A percentile compares a stretch with the other conserved stretches of the same genome.
These are phyloP conservation scores for Penicillium sp. DNA, from an alignment of 2,329 filamentous ascomycete species.

Conservation along the genomic window DNA sequence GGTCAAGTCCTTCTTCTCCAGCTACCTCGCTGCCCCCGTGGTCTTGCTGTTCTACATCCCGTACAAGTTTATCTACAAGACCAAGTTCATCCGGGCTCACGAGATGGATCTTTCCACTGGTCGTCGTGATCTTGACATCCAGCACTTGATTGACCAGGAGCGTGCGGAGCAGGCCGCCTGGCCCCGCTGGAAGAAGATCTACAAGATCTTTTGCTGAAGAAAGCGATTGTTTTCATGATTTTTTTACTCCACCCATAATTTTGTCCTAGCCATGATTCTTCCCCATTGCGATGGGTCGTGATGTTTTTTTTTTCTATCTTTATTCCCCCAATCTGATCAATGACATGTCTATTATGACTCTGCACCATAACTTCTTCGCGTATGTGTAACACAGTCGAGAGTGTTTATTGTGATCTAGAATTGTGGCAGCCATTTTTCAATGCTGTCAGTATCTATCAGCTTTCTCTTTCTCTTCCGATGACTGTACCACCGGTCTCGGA, in stretches of 20 bases:
- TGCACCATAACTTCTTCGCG: not conserved
- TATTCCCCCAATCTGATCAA: not conserved
- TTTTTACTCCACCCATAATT: not conserved
- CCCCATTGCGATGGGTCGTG: not conserved
- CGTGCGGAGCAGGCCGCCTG: slow-evolving; percentile 63
- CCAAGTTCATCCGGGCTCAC: slow-evolving; percentile 57
- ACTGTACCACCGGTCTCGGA: too few relatives aligned
- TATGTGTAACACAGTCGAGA: too few relatives aligned
- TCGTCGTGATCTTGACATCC: slow-evolving; percentile 75
- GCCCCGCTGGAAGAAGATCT: slow-evolving; percentile 71
- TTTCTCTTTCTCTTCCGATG: too few relatives aligned
- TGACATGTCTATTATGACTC: slow-evolving; percentile 6
- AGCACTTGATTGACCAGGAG: slow-evolving; percentile 73
- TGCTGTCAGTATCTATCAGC: too few relatives aligned
- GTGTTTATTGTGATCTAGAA: too few relatives aligned
- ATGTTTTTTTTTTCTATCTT: slow-evolving; percentile 3
- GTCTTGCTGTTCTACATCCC: slow-evolving; percentile 56
- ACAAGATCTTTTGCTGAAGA: slow-evolving; percentile 63
- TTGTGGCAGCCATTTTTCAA: too few relatives aligned
- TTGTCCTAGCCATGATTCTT: not conserved
- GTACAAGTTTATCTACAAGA: slow-evolving; percentile 71
- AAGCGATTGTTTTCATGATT: not conserved
- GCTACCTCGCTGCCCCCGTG: slow-evolving; percentile 54
- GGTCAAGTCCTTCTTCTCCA: slow-evolving; percentile 62
- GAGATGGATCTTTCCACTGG: slow-evolving; percentile 88